Evolutionary conservation across 306 rosid genomes (phyloP).

Genomic region (Gastrolobium bilobum): DNA sequence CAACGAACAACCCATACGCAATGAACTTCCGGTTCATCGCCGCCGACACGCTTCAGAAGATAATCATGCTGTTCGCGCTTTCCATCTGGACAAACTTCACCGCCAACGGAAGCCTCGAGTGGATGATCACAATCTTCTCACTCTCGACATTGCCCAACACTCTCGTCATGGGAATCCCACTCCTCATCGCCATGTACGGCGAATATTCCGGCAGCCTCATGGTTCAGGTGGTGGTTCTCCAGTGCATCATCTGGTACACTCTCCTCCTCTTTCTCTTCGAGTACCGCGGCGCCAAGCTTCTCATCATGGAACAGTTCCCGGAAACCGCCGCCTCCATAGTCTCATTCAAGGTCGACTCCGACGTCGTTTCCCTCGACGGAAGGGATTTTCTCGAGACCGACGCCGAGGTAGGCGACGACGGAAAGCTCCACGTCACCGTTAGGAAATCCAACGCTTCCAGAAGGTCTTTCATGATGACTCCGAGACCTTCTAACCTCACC

Average conservation of each 20-base stretch:
- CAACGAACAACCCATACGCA: conserved; percentile 75
- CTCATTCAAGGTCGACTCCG: conserved; percentile 94
- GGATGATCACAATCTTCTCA: conserved; percentile 97
- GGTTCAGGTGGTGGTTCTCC: conserved; percentile 95
- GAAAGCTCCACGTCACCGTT: conserved; percentile 91
- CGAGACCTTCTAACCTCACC: conserved; percentile 94
- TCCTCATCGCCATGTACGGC: conserved; percentile 92
- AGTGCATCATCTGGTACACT: conserved; percentile 98
- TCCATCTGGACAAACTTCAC: conserved; percentile 82
- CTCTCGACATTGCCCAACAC: conserved; percentile 98
- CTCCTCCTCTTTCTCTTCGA: conserved; percentile 89
- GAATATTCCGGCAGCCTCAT: conserved; percentile 70
- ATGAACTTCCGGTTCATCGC: conserved; percentile 98
- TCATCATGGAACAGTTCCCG: conserved; percentile 97
- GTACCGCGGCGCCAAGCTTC: conserved; percentile 90
- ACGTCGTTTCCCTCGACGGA: conserved; percentile 94
- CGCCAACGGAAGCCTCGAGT: conserved; percentile 84
- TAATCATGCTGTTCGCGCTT: conserved; percentile 78
- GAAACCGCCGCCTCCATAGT: conserved; percentile 97
- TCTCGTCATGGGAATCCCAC: conserved; percentile 90
- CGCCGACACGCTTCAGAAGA: conserved; percentile 93
- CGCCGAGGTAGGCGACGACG: conserved; percentile 90
- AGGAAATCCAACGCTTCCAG: conserved; percentile 89
- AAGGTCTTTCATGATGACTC: conserved; percentile 80
- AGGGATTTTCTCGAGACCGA: conserved; percentile 92